Base-by-base conservation (phyloP, 2,329 filamentous ascomycete genomes). In the Trichoderma polysporum region DNA sequence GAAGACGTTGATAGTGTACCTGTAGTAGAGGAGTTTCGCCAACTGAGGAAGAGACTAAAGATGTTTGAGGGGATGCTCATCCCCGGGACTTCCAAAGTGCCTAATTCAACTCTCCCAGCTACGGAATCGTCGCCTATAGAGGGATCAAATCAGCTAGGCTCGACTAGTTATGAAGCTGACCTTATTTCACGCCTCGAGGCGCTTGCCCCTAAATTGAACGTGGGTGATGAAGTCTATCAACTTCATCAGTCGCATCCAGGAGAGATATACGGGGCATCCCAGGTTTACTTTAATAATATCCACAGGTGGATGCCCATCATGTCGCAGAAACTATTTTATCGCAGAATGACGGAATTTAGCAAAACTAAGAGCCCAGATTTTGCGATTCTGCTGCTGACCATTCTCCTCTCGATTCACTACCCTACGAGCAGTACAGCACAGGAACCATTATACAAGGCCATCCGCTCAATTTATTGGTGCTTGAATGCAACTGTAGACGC, bases 221-320 rank as follows among this genome's bases (percentile, higher is more conserved):
- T 62, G n/a, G 57, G 57, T 10, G 64, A 47, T 45, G 64, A 66
- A 35, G 64, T 66, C 35, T 33, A 62, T 33, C 56, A 56, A 17
- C 57, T 66, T 35, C 57, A 62, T 33, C 64, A 66, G 49, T 66
- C 57, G 8, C 47, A 49, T 2, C 64, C 64, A 8, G 64, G 57
- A 22, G 64, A 66, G 31, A 60, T 66, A n/a, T 66, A 66, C 13
- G 49, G 47, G 12, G 57, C 31, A 53, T 63, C 25, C 12, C 58
- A 62, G 15, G 47, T 62, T 13, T 66, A 66, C 35, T 66, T 66
- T 37, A 10, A 66, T 6, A 66, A 61, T 15, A 31, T 66, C 47
- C 64, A 66, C 35, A 62, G n/a, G 54, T 66, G 64, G 64, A 54
- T 66, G 12, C 64, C 64, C 33, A 66, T 66, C 57, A 53, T 66